phyloP scores from a whole-genome alignment of 192 early-diverging fungal species.

The Chytriomyces sp. region DNA sequence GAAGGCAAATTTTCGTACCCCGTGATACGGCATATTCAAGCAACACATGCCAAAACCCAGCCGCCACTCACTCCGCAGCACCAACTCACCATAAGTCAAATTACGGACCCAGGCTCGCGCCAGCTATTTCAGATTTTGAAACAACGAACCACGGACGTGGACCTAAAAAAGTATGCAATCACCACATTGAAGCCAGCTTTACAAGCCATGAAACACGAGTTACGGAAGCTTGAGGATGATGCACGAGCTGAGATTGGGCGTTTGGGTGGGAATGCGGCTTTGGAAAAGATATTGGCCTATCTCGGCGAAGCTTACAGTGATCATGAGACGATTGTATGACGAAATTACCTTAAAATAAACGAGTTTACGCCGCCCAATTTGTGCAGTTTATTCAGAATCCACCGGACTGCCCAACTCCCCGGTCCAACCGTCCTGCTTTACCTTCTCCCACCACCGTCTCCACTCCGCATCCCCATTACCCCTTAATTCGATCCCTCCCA shows the following conservation, averaged over 20 bases:
- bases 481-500: no score
- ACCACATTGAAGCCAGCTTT: constrained; percentile 80
- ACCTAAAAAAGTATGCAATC: constrained; percentile 88
- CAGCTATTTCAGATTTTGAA: constrained; percentile 82
- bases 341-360: not conserved
- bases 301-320: constrained; percentile 55
- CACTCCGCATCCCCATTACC: no score
- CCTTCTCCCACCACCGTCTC: no score
- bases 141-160: constrained; percentile 77
- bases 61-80: constrained; percentile 61
- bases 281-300: constrained; percentile 66
- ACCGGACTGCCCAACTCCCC: no score
- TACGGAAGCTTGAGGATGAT: constrained; percentile 64
- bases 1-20: constrained; percentile 99
- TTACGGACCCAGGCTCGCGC: constrained; percentile 65
- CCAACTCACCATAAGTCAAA: constrained; percentile 77
- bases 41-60: constrained; percentile 60
- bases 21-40: constrained; percentile 83
- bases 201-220: constrained; percentile 70
- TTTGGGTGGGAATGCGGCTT: constrained; percentile 76
- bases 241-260: constrained; percentile 64
- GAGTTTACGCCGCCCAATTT: no score
- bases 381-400: no score
- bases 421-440: no score
- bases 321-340: not conserved